Evolutionary conservation across 768 basidiomycete species (phyloP).

Genomic region (Mycena vitilis): DNA sequence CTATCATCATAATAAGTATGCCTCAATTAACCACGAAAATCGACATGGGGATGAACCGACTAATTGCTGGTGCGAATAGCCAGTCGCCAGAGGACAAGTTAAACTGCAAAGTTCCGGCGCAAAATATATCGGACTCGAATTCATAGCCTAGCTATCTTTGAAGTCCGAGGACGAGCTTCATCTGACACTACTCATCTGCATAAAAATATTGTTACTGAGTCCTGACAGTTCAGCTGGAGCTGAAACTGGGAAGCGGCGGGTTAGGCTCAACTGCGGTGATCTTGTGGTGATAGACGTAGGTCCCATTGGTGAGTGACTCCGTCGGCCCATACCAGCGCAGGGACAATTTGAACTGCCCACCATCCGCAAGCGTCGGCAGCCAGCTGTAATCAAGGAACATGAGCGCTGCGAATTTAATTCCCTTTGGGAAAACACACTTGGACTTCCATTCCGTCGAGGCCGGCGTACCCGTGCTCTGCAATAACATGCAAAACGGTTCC

Average conservation of each 20-base stretch:
- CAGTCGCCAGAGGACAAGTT: too few relatives aligned
- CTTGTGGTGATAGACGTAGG: constrained; percentile 17
- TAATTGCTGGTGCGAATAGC: too few relatives aligned
- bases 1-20: too few relatives aligned
- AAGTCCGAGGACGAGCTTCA: too few relatives aligned
- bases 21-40: too few relatives aligned
- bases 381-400: constrained; percentile 16
- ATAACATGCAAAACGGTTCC: constrained; percentile 18
- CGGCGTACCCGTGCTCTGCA: constrained; percentile 12
- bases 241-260: constrained; percentile 14
- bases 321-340: constrained; percentile 24
- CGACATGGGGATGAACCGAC: too few relatives aligned
- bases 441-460: constrained; percentile 17
- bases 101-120: too few relatives aligned
- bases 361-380: constrained; percentile 26
- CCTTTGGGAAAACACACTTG: constrained; percentile 25
- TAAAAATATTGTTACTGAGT: too few relatives aligned
- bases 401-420: too few relatives aligned
- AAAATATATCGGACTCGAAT: too few relatives aligned
- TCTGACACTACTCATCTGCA: too few relatives aligned
- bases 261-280: constrained; percentile 19
- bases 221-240: not conserved
- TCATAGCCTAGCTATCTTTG: too few relatives aligned
- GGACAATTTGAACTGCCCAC: constrained; percentile 5
- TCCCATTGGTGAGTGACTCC: constrained; percentile 8